phyloP scores from a whole-genome alignment of 2,329 filamentous ascomycete species.

The Neopestalotiopsis clavispora region DNA sequence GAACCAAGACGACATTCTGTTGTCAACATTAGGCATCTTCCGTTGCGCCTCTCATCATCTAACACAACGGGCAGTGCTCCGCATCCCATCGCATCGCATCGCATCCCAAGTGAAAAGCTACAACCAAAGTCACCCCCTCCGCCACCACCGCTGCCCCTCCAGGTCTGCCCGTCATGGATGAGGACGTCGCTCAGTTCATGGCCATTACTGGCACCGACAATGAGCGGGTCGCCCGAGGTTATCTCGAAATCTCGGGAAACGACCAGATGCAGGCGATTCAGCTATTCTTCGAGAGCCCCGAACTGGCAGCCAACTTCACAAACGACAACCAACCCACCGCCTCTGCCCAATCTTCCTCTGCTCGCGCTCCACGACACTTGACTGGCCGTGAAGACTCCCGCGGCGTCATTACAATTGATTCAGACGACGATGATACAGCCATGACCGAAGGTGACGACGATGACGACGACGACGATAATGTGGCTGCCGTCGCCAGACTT shows the following conservation, averaged over 20 bases:
- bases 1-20: no score
- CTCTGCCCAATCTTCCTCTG: conserved; percentile 34
- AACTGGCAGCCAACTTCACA: conserved; percentile 60
- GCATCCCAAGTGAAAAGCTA: neutral
- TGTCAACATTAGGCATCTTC: no score
- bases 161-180: conserved; percentile 62
- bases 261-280: conserved; percentile 86
- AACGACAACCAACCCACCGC: conserved; percentile 36
- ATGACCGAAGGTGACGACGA: conserved; percentile 41
- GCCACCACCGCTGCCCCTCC: neutral
- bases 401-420: conserved; percentile 76
- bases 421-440: conserved; percentile 66
- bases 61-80: no score
- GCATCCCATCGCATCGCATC: neutral
- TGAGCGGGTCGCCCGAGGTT: conserved; percentile 77
- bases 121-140: neutral
- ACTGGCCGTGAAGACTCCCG: conserved; percentile 55
- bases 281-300: conserved; percentile 88
- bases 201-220: conserved; percentile 75
- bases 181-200: conserved; percentile 77
- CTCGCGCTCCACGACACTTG: conserved; percentile 21
- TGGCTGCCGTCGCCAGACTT: conserved; percentile 46
- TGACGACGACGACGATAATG: conserved; percentile 45
- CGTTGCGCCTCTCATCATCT: no score
- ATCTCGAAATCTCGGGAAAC: conserved; percentile 82